Evolutionary conservation across 2,329 filamentous ascomycete genomes (phyloP).

Genomic region (Chrysoporthe deuterocubensis): DNA sequence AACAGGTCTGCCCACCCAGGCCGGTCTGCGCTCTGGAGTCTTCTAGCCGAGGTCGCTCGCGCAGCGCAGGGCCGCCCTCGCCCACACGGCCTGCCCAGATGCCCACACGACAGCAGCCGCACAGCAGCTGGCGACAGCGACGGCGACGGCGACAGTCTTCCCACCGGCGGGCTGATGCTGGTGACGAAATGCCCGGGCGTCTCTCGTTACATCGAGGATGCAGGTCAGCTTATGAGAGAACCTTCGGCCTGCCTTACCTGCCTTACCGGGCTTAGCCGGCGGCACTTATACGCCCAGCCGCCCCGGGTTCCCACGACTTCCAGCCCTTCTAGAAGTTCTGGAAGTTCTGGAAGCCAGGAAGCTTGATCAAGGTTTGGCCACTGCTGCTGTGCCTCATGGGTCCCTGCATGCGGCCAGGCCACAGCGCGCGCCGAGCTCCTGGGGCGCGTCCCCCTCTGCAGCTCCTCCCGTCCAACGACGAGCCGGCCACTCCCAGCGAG

Average conservation of each 20-base stretch:
- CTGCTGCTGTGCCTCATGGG: constrained; percentile 20
- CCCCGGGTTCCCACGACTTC: constrained; percentile 17
- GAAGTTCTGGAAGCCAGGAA: constrained; percentile 13
- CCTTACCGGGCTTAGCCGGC: constrained; percentile 26
- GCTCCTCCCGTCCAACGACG: constrained; percentile 20
- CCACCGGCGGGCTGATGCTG: background rate
- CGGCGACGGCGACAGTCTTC: background rate
- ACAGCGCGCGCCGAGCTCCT: constrained; percentile 25
- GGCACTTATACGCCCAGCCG: constrained; percentile 21
- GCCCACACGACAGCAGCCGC: background rate
- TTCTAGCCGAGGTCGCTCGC: background rate
- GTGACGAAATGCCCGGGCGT: constrained; percentile 1
- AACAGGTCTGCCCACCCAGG: background rate
- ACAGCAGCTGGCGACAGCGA: background rate
- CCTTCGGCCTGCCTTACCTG: constrained; percentile 28
- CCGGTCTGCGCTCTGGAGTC: background rate
- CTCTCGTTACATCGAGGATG: constrained; percentile 11
- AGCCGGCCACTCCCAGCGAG: constrained; percentile 7
- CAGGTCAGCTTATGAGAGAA: constrained; percentile 26
- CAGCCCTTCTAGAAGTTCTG: constrained; percentile 27
- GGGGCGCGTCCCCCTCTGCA: constrained; percentile 13
- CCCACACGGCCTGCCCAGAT: background rate
- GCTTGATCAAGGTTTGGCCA: constrained; percentile 23
- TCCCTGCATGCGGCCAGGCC: constrained; percentile 16
- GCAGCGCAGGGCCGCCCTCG: background rate